phyloP scores from a whole-genome alignment of 2,329 filamentous ascomycete genomes.

The Pezicula carpinea region DNA sequence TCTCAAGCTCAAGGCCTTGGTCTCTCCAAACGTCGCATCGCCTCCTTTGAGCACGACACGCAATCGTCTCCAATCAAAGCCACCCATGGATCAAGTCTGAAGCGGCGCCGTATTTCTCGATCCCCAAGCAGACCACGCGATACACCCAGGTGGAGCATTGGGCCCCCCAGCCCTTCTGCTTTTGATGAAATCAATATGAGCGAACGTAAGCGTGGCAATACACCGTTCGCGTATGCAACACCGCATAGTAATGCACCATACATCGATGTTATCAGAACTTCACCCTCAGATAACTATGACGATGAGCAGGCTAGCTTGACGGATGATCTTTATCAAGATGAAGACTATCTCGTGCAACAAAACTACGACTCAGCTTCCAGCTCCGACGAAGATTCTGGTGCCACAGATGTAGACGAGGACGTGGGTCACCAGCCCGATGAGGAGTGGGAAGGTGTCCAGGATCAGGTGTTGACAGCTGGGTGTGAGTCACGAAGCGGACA shows the following conservation, averaged over 20 bases:
- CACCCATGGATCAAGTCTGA: constrained; percentile 11
- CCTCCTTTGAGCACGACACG: constrained; percentile 34
- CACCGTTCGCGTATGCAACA: constrained; percentile 68
- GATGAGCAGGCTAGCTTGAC: constrained; percentile 15
- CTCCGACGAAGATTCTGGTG: not conserved
- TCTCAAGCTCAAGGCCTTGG: constrained; percentile 21
- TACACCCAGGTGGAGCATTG: constrained; percentile 50
- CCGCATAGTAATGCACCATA: constrained; percentile 61
- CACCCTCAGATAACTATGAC: constrained; percentile 17
- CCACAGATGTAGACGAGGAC: constrained; percentile 12
- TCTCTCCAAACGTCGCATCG: constrained; percentile 38
- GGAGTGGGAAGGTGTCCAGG: constrained; percentile 25
- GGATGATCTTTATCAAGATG: constrained; percentile 20
- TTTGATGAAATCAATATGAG: constrained; percentile 17
- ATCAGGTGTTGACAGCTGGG: constrained; percentile 1
- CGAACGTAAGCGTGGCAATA: constrained; percentile 40
- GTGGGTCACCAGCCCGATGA: constrained; percentile 22
- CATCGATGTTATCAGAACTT: constrained; percentile 8
- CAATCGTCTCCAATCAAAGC: constrained; percentile 16
- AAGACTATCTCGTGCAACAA: constrained; percentile 14
- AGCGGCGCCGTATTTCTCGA: constrained; percentile 38
- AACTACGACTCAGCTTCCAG: constrained; percentile 1
- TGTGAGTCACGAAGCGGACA: not conserved
- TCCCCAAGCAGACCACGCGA: constrained; percentile 51
- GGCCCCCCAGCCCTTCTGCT: constrained; percentile 23